phyloP scores from a whole-genome alignment of 2,329 filamentous ascomycete species.

The Xylariaceae sp. region DNA sequence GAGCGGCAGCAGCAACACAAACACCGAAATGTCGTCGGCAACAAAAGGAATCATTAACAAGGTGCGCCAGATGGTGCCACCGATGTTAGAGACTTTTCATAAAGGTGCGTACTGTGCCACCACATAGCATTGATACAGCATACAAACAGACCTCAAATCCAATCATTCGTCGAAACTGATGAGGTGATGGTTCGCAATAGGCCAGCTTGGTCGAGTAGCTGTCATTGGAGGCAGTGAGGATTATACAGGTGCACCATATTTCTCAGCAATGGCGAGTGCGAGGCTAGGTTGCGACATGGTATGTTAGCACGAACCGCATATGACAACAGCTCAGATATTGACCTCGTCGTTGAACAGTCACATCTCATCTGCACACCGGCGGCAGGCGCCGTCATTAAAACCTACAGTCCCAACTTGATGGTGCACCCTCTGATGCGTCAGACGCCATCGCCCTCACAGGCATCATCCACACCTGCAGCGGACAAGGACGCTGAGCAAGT shows the following conservation, averaged over 20 bases:
- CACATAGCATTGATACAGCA: too few relatives aligned
- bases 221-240: constrained; percentile 95
- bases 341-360: constrained; percentile 50
- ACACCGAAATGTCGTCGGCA: constrained; percentile 55
- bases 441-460: constrained; percentile 41
- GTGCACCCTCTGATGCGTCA: constrained; percentile 94
- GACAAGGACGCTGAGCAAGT: constrained; percentile 57
- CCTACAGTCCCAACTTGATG: constrained; percentile 97
- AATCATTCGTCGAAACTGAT: too few relatives aligned
- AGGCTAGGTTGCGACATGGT: constrained; percentile 88
- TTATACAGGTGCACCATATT: constrained; percentile 96
- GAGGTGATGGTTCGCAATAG: constrained; percentile 39
- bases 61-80: constrained; percentile 85
- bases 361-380: constrained; percentile 94
- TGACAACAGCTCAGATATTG: constrained; percentile 1
- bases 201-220: constrained; percentile 83
- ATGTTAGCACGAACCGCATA: constrained; percentile 21
- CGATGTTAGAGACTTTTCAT: constrained; percentile 92
- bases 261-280: constrained; percentile 94
- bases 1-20: constrained; percentile 22
- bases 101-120: constrained; percentile 79
- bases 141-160: too few relatives aligned
- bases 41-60: constrained; percentile 73
- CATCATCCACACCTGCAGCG: constrained; percentile 45
- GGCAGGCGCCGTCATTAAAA: constrained; percentile 86